phyloP scores from a whole-genome alignment of 257 asterid species.

The Solanum okadae region DNA sequence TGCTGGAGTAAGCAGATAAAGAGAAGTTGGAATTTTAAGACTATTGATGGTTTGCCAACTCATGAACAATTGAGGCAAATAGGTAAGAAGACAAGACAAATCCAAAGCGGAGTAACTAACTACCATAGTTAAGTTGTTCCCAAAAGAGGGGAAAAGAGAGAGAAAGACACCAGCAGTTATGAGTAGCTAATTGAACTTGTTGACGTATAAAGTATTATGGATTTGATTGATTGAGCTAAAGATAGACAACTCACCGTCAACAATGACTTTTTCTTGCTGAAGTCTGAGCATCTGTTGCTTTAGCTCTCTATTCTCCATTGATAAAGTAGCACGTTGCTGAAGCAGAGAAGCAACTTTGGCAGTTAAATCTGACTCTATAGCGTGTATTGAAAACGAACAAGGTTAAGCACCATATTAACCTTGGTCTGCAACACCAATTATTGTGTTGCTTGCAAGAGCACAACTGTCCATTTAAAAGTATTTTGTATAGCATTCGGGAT shows the following conservation, averaged over 20 bases:
- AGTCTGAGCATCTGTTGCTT: conserved; percentile 49
- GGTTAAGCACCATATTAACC: neutral
- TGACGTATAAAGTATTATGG: neutral
- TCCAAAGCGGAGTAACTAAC: neutral
- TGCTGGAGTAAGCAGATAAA: neutral
- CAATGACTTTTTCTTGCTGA: conserved; percentile 47
- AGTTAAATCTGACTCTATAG: conserved; percentile 56
- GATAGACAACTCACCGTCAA: conserved; percentile 36
- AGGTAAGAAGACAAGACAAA: neutral
- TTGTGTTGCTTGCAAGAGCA: neutral
- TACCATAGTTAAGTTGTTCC: neutral
- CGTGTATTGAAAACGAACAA: conserved; percentile 24
- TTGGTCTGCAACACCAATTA: neutral
- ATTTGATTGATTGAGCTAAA: neutral
- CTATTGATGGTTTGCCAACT: neutral
- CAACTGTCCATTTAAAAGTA: neutral
- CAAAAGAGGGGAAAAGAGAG: neutral
- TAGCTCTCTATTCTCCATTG: conserved; percentile 55
- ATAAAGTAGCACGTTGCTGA: conserved; percentile 48
- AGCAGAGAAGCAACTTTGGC: conserved; percentile 40
- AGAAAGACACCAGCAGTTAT: neutral
- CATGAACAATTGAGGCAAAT: neutral
- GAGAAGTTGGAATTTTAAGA: neutral
- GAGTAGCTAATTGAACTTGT: neutral
- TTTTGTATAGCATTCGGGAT: neutral